Evolutionary conservation across 2,329 filamentous ascomycete species (phyloP).

Genomic region (Elsinoe ampelina): DNA sequence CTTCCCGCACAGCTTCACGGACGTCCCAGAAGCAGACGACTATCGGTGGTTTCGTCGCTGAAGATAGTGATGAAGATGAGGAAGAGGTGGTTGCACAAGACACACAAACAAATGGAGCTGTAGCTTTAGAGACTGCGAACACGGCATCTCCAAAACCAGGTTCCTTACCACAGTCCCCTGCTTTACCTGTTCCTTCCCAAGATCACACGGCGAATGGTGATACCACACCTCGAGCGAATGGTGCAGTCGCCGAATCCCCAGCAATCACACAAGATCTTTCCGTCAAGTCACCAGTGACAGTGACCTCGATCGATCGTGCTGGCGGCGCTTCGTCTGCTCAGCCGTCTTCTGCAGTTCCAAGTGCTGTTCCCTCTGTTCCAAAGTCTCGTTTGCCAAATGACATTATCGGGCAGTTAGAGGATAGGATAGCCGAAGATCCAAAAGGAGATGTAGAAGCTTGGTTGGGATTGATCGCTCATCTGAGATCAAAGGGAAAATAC

Average conservation of each 20-base stretch:
- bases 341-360: constrained; percentile 10
- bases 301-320: not conserved
- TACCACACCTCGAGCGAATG: not conserved
- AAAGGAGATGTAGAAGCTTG: constrained; percentile 89
- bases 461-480: constrained; percentile 76
- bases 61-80: constrained; percentile 52
- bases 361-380: constrained; percentile 23
- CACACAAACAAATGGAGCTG: constrained; percentile 12
- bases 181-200: constrained; percentile 12
- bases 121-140: constrained; percentile 16
- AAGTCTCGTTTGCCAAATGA: constrained; percentile 59
- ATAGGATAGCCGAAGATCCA: constrained; percentile 83
- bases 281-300: constrained; percentile 13
- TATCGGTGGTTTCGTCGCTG: constrained; percentile 53
- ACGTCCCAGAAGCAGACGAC: constrained; percentile 41
- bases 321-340: not conserved
- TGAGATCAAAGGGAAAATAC: constrained; percentile 70
- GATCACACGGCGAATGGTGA: constrained; percentile 11
- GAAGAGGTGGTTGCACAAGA: constrained; percentile 23
- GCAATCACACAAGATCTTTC: not conserved
- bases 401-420: constrained; percentile 71
- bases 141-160: constrained; percentile 14
- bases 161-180: constrained; percentile 15
- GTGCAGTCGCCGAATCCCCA: not conserved
- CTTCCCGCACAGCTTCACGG: constrained; percentile 34